A percentile compares a stretch with the other conserved stretches of the same genome.
Conservation (phyloP, 2,329 filamentous ascomycete species). For the Neobulgaria alba region DNA sequence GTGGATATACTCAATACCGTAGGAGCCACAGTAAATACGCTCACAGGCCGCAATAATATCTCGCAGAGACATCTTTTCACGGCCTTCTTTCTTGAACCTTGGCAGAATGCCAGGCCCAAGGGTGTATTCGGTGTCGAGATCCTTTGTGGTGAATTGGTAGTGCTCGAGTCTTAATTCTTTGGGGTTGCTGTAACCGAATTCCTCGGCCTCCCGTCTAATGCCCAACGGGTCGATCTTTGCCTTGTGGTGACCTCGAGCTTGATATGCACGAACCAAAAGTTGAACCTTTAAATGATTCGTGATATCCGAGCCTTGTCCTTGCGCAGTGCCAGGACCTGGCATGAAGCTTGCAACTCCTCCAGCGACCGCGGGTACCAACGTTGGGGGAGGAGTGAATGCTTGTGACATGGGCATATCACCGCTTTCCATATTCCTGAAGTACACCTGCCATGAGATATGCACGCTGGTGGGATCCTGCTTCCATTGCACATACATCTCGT, state of each 20-base stretch:
- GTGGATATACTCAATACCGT: slow-evolving; percentile 97
- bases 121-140: slow-evolving; percentile 84
- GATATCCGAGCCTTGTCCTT: slow-evolving; percentile 68
- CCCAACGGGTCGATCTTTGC: slow-evolving; percentile 93
- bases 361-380: slow-evolving; percentile 73
- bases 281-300: slow-evolving; percentile 98
- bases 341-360: slow-evolving; percentile 68
- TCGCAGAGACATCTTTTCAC: slow-evolving; percentile 92
- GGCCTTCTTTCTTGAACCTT: slow-evolving; percentile 78
- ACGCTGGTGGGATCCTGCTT: slow-evolving; percentile 88
- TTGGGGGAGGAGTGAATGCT: slow-evolving; percentile 93
- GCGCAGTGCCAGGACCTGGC: slow-evolving; percentile 57
- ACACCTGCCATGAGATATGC: slow-evolving; percentile 97
- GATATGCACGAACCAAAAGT: slow-evolving; percentile 92
- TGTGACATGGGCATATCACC: slow-evolving; percentile 97
- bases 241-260: slow-evolving; percentile 97
- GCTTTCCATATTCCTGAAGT: slow-evolving; percentile 99
- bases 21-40: slow-evolving; percentile 93
- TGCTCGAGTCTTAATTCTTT: slow-evolving; percentile 89
- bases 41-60: slow-evolving; percentile 93
- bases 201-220: slow-evolving; percentile 77
- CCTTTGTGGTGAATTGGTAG: slow-evolving; percentile 92
- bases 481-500: slow-evolving; percentile 99
- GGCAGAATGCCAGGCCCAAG: slow-evolving; percentile 93
- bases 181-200: slow-evolving; percentile 78